Conservation (phyloP, 257 asterid species). For the Solanum medicagineum region DNA sequence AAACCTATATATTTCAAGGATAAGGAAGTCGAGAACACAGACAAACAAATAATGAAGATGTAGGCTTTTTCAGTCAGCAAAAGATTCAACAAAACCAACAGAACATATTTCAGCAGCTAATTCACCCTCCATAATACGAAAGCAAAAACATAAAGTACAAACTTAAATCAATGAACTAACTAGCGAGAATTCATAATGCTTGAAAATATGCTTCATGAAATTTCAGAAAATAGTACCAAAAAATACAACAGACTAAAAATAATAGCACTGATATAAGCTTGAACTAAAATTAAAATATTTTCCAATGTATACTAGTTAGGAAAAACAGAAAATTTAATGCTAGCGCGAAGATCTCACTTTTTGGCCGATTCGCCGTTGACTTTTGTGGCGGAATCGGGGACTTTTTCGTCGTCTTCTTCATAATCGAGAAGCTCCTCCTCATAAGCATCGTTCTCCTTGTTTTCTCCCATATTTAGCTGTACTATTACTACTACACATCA, state of each 20-base stretch:
- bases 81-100: background rate
- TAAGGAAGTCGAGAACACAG: background rate
- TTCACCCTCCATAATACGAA: background rate
- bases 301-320: background rate
- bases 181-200: background rate
- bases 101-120: background rate
- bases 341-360: constrained; percentile 34
- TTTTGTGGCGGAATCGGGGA: constrained; percentile 47
- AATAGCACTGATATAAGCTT: background rate
- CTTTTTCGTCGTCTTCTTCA: constrained; percentile 88
- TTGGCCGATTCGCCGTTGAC: constrained; percentile 80
- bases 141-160: background rate
- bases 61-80: background rate
- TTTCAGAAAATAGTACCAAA: background rate
- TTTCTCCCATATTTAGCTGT: constrained; percentile 45
- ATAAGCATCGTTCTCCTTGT: constrained; percentile 71
- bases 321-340: background rate
- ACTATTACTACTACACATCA: background rate
- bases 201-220: background rate
- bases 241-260: background rate
- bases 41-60: background rate
- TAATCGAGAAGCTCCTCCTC: constrained; percentile 96
- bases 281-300: background rate
- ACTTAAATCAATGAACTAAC: background rate
- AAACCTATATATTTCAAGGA: background rate